Percentiles rank a stretch among this genome's conserved stretches.
phyloP scores from a whole-genome alignment of 495 filamentous ascomycete species.

The Trichoderma gamsii region DNA sequence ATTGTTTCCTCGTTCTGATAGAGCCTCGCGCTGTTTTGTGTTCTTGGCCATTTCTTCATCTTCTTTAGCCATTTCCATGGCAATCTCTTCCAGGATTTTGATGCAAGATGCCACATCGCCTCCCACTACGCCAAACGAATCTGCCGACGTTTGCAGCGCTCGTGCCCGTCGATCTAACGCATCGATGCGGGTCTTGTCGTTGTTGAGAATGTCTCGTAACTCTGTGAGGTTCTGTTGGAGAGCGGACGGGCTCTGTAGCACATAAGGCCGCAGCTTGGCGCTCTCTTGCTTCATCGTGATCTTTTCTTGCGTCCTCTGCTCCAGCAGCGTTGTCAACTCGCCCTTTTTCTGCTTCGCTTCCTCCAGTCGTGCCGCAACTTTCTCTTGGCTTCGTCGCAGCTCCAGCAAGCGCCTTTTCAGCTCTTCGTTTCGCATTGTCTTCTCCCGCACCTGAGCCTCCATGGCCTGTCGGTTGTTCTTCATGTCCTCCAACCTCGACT shows the following conservation, averaged over 20 bases:
- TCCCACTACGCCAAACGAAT: slow-evolving; percentile 77
- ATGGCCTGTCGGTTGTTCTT: slow-evolving; percentile 65
- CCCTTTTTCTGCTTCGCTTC: slow-evolving; percentile 66
- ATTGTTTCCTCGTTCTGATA: slow-evolving; percentile 79
- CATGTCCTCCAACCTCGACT: slow-evolving; percentile 74
- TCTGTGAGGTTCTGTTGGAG: slow-evolving; percentile 78
- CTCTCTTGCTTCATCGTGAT: slow-evolving; percentile 63
- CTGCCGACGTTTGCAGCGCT: slow-evolving; percentile 84
- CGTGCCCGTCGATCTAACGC: slow-evolving; percentile 75
- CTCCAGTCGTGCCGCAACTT: slow-evolving; percentile 70
- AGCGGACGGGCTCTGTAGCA: slow-evolving; percentile 75
- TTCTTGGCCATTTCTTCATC: slow-evolving; percentile 81
- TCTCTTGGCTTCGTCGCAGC: slow-evolving; percentile 68
- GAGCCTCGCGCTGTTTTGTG: slow-evolving; percentile 71
- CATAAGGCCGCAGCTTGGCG: slow-evolving; percentile 84
- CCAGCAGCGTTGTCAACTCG: slow-evolving; percentile 61
- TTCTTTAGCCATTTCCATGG: slow-evolving; percentile 75
- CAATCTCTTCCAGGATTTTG: slow-evolving; percentile 82
- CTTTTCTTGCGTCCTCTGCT: slow-evolving; percentile 69
- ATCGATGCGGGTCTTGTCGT: slow-evolving; percentile 79
- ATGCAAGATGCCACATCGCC: slow-evolving; percentile 79
- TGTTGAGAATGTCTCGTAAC: slow-evolving; percentile 64
- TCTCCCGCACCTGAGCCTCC: slow-evolving; percentile 72
- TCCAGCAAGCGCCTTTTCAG: slow-evolving; percentile 73
- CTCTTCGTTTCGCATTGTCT: slow-evolving; percentile 75